Percentiles rank a stretch among this genome's conserved stretches.
phyloP scores from a whole-genome alignment of 805 yeast genomes.

The Metschnikowia henanensis region DNA sequence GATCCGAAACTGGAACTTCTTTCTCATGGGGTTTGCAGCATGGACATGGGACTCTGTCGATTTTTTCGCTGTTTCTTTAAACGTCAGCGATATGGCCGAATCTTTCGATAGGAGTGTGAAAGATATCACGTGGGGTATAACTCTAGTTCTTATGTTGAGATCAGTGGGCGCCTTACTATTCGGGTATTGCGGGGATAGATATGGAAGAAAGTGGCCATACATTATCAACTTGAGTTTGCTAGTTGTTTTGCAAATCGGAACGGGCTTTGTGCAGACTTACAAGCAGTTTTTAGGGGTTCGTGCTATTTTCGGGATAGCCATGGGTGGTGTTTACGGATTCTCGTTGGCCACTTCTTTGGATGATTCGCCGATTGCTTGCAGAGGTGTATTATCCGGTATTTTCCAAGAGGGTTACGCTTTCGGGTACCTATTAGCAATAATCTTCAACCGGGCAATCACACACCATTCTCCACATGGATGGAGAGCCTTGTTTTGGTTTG shows the following conservation, averaged over 20 bases:
- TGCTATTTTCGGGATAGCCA: conserved; percentile 64
- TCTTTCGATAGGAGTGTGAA: conserved; percentile 46
- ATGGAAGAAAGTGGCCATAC: conserved; percentile 62
- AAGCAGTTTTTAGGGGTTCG: conserved; percentile 61
- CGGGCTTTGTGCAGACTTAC: conserved; percentile 59
- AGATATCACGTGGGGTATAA: conserved; percentile 68
- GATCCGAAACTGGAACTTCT: conserved; percentile 50
- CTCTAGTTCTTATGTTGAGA: conserved; percentile 66
- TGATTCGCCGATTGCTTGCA: conserved; percentile 56
- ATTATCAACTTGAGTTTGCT: conserved; percentile 46
- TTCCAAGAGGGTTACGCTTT: conserved; percentile 82
- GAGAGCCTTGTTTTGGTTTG: conserved; percentile 69
- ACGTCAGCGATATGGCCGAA: conserved; percentile 47
- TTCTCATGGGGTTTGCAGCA: conserved; percentile 50
- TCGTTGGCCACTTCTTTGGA: conserved; percentile 67
- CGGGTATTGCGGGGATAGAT: conserved; percentile 58
- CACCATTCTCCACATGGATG: conserved; percentile 51
- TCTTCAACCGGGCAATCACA: conserved; percentile 62
- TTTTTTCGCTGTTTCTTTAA: conserved; percentile 57
- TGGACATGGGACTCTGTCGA: conserved; percentile 73
- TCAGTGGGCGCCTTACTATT: conserved; percentile 65
- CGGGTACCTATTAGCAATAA: conserved; percentile 64
- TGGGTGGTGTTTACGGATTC: conserved; percentile 73
- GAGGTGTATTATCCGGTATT: conserved; percentile 63
- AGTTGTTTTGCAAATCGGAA: conserved; percentile 57